Evolutionary conservation across 192 early-diverging fungal genomes (phyloP), one percentile per base, ranked within the genome.

Genomic region (Coemansia umbellata): DNA sequence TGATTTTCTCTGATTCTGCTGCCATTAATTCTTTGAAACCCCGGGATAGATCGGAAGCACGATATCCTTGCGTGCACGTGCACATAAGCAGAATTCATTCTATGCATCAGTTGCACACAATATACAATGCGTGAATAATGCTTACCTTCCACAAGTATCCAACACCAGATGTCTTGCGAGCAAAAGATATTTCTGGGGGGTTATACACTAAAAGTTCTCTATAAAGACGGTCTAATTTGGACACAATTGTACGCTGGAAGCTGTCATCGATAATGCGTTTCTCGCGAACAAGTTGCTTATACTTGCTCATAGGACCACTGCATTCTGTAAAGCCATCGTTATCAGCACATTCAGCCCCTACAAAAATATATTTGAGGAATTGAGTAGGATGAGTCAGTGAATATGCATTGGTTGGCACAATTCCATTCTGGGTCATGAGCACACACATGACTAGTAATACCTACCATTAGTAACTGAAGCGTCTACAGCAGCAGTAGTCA

Each of bases 221-320:
- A 27, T 89, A 80, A 51, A 91, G 58, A 6, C 84, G 65, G 42
- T 89, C 85, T 9, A 91, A 71, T 9, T 78, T 67, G 21, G 72
- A 63, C 6, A 90, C 81, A 5, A 90, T 88, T 0, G 66, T 55
- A 18, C 74, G 60, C 60, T 94, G 90, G 66, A 88, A 88, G 19
- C 50, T 57, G 54, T 94, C 89, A 36, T 76, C 66, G 30, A 81
- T 73, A 14, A 90, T 58, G n/a, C 64, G 68, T 8, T 85, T 82
- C 3, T 47, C 52, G 3, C 47, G 47, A 4, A 94, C 78, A 47
- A 75, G 53, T 9, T 54, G 66, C 32, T 22, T 55, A 50, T 75
- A 75, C 50, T 64, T 55, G 44, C 42, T 30, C 17, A 61, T 54
- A 3, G 73, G 73, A 1, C 73, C 56, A 22, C 37, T 53, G 1